Evolutionary conservation across 1,284 basidiomycete genomes (phyloP).

Genomic region (Clitocybe nebularis): DNA sequence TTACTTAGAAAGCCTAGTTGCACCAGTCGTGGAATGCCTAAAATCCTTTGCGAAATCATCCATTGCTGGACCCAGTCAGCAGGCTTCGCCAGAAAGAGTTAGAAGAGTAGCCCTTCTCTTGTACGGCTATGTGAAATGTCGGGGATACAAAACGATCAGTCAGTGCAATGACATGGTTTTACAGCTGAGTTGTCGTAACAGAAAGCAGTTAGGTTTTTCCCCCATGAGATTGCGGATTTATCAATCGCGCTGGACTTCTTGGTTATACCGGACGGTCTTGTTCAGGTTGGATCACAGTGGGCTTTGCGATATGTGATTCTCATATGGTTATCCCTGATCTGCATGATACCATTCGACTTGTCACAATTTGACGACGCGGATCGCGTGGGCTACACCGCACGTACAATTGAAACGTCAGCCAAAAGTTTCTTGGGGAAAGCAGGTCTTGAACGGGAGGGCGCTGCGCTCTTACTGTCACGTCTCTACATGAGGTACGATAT

Average conservation of each 20-base stretch:
- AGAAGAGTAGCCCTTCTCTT: slow-evolving; percentile 61
- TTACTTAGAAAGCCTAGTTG: slow-evolving; percentile 81
- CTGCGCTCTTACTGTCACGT: slow-evolving; percentile 66
- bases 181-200: slow-evolving; percentile 16
- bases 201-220: slow-evolving; percentile 79
- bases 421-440: slow-evolving; percentile 61
- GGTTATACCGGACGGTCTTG: slow-evolving; percentile 42
- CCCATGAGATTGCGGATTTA: slow-evolving; percentile 84
- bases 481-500: slow-evolving; percentile 69
- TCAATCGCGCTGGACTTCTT: slow-evolving; percentile 72
- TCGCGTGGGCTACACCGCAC: slow-evolving; percentile 45
- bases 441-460: slow-evolving; percentile 82
- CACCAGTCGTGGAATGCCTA: slow-evolving; percentile 71
- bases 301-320: slow-evolving; percentile 80
- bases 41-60: slow-evolving; percentile 53
- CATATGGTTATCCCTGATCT: slow-evolving; percentile 91
- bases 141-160: slow-evolving; percentile 94
- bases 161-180: slow-evolving; percentile 29
- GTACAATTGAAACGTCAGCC: slow-evolving; percentile 54
- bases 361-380: slow-evolving; percentile 72
- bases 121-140: slow-evolving; percentile 84
- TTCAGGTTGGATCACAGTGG: slow-evolving; percentile 58
- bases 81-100: slow-evolving; percentile 40
- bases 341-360: slow-evolving; percentile 92
- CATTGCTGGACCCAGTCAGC: slow-evolving; percentile 29